Conservation (phyloP, 2,329 filamentous ascomycete genomes). For the Herpotrichia juniperi region DNA sequence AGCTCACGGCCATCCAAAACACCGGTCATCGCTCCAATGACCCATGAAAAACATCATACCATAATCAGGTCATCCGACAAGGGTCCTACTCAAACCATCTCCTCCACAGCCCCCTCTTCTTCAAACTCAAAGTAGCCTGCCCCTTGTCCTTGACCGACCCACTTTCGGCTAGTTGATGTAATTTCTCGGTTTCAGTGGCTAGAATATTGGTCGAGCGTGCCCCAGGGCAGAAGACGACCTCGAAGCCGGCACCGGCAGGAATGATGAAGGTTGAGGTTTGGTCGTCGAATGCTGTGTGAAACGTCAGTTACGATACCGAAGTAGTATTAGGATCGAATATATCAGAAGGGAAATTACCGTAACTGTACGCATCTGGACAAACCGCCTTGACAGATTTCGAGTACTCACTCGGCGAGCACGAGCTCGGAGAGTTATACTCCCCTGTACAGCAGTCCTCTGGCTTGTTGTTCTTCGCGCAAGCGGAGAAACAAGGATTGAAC, state of each 20-base stretch:
- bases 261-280: slow-evolving; percentile 64
- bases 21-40: no score
- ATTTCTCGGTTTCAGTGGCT: slow-evolving; percentile 41
- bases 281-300: slow-evolving; percentile 59
- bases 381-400: slow-evolving; percentile 72
- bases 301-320: neutral
- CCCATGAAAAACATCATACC: no score
- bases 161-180: slow-evolving; percentile 39
- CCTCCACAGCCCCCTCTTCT: no score
- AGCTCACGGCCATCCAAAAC: no score
- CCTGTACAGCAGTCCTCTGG: slow-evolving; percentile 79
- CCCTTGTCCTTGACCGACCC: slow-evolving; percentile 27
- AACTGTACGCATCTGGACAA: slow-evolving; percentile 86
- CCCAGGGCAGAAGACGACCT: slow-evolving; percentile 77
- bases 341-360: slow-evolving; percentile 51
- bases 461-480: slow-evolving; percentile 71
- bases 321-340: neutral
- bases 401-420: slow-evolving; percentile 72
- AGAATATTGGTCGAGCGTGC: slow-evolving; percentile 58
- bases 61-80: no score
- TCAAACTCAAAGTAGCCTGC: slow-evolving; percentile 25
- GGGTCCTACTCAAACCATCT: no score
- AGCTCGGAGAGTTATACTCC: slow-evolving; percentile 65
- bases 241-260: slow-evolving; percentile 72
- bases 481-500: slow-evolving; percentile 80